These are phyloP conservation scores for Hemisphaericaspora lyxosophila DNA, from an alignment of 1,139 yeast species.

Conservation along the genomic window DNA sequence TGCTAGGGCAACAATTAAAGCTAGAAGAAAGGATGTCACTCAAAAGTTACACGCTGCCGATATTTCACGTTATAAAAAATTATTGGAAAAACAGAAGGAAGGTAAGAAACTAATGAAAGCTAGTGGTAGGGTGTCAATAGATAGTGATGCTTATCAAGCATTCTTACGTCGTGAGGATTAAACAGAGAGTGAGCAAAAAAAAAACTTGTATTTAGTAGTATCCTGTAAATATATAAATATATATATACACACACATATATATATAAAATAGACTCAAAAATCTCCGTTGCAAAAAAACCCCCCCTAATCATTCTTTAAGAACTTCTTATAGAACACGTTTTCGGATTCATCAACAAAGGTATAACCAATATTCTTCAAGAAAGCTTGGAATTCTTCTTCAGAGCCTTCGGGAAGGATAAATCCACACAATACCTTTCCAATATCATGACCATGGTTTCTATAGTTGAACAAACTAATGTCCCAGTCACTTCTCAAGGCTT, in stretches of 20 bases:
- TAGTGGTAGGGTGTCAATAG: constrained; percentile 73
- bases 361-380: constrained; percentile 73
- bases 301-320: constrained; percentile 38
- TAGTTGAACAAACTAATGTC: constrained; percentile 92
- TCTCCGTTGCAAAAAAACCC: background rate
- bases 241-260: too few relatives aligned
- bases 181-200: constrained; percentile 1
- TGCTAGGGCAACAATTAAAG: constrained; percentile 92
- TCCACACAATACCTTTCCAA: constrained; percentile 90
- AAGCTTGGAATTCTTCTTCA: constrained; percentile 58
- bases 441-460: constrained; percentile 94
- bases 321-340: constrained; percentile 76
- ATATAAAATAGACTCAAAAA: background rate
- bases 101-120: constrained; percentile 87
- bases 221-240: constrained; percentile 11
- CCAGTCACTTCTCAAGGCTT: constrained; percentile 75
- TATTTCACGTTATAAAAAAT: constrained; percentile 83
- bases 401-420: constrained; percentile 79
- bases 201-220: background rate
- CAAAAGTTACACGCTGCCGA: constrained; percentile 94
- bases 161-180: constrained; percentile 44
- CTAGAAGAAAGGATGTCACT: constrained; percentile 88
- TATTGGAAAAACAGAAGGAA: constrained; percentile 85
- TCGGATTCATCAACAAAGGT: constrained; percentile 79
- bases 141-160: constrained; percentile 83